Conservation (phyloP, 495 filamentous ascomycete genomes). For the Penicillium ochrochloron region DNA sequence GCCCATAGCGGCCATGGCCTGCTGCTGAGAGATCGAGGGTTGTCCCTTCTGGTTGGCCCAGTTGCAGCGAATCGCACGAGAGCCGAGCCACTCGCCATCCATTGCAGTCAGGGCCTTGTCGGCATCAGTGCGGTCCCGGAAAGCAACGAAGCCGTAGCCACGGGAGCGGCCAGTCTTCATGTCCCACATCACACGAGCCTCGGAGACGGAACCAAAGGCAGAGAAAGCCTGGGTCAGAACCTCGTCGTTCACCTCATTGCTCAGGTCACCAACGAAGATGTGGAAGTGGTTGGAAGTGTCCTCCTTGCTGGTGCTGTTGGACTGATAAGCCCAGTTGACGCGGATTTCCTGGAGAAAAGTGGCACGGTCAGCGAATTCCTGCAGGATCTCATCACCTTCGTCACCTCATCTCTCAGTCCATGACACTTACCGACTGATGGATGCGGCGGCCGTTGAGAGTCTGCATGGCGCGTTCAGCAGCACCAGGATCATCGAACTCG, state of each 20-base stretch:
- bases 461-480: slow-evolving; percentile 95
- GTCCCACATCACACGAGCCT: slow-evolving; percentile 99
- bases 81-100: slow-evolving; percentile 99
- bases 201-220: slow-evolving; percentile 95
- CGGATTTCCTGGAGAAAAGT: slow-evolving; percentile 80
- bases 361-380: background rate
- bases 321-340: slow-evolving; percentile 99
- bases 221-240: slow-evolving; percentile 93
- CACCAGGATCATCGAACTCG: slow-evolving; percentile 96
- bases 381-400: background rate
- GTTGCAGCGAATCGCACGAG: slow-evolving; percentile 98
- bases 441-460: slow-evolving; percentile 94
- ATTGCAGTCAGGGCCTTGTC: slow-evolving; percentile 96
- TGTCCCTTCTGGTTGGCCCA: slow-evolving; percentile 99
- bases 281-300: slow-evolving; percentile 99
- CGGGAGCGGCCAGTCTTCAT: slow-evolving; percentile 99
- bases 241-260: slow-evolving; percentile 99
- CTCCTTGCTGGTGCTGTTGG: slow-evolving; percentile 92
- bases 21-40: slow-evolving; percentile 95
- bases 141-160: slow-evolving; percentile 98
- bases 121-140: slow-evolving; percentile 90
- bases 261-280: slow-evolving; percentile 97
- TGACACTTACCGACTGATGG: slow-evolving; percentile 74
- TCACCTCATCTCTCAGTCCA: background rate
- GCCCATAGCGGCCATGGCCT: slow-evolving; percentile 96